A percentile compares a stretch with the other conserved stretches of the same genome.
Evolutionary conservation across 2,329 filamentous ascomycete species (phyloP).

Genomic region (Sporothrix variecibatus): DNA sequence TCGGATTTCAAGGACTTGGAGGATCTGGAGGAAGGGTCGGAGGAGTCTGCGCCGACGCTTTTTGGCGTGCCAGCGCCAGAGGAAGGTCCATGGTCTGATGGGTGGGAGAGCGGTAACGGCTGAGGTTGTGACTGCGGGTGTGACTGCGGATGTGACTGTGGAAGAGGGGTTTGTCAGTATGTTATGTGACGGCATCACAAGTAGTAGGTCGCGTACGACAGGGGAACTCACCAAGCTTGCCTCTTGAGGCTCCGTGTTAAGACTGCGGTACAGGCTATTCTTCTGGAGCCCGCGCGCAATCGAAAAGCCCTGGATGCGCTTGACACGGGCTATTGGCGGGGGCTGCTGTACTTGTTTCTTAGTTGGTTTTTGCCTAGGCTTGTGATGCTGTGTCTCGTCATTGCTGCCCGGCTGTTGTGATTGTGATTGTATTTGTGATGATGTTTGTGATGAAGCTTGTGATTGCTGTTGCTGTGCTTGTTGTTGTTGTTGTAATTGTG

Average conservation of each 20-base stretch:
- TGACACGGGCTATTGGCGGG: background rate
- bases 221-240: background rate
- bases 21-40: background rate
- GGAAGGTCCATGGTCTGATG: constrained; percentile 7
- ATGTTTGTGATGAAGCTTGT: background rate
- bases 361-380: constrained; percentile 13
- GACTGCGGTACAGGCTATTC: constrained; percentile 23
- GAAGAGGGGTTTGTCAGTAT: constrained; percentile 3
- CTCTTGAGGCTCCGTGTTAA: constrained; percentile 22
- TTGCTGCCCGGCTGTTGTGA: constrained; percentile 3
- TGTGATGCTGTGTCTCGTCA: constrained; percentile 15
- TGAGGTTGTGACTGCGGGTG: constrained; percentile 6
- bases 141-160: constrained; percentile 1
- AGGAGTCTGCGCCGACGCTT: background rate
- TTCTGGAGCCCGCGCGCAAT: constrained; percentile 6
- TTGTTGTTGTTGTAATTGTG: background rate
- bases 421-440: background rate
- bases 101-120: background rate
- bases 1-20: background rate
- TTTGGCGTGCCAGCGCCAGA: constrained; percentile 15
- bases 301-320: background rate
- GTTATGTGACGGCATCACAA: background rate
- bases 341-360: background rate
- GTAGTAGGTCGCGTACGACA: background rate
- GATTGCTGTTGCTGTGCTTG: background rate